These are phyloP conservation scores for Flaveria linearis DNA, from an alignment of 129 eudicot species.

Conservation along the genomic window DNA sequence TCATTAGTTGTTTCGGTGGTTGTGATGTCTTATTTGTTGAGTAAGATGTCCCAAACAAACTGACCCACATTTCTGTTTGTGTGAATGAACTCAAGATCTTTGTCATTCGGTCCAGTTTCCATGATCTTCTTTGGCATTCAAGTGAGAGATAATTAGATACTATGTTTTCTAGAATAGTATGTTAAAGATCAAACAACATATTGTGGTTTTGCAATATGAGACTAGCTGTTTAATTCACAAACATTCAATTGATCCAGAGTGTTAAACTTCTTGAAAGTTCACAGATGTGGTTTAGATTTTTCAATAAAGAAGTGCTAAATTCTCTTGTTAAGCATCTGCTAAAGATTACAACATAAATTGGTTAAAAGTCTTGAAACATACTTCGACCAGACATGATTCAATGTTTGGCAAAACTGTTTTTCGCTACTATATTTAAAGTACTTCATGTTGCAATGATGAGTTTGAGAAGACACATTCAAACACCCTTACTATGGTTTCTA, in stretches of 20 bases:
- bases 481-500: not conserved
- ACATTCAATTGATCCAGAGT: not conserved
- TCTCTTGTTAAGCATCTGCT: not conserved
- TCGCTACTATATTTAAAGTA: not conserved
- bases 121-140: not conserved
- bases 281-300: not conserved
- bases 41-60: not conserved
- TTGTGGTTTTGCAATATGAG: not conserved
- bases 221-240: not conserved
- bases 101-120: constrained; percentile 1
- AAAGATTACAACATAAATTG: not conserved
- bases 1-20: not conserved
- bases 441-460: not conserved
- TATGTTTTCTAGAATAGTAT: not conserved
- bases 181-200: constrained; percentile 4
- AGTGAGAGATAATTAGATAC: not conserved
- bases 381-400: not conserved
- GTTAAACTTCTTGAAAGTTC: not conserved
- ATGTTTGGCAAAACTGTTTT: not conserved
- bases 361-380: not conserved
- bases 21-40: not conserved
- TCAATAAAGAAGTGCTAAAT: not conserved
- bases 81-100: not conserved
- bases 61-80: not conserved
- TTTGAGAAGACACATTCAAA: not conserved